Conservation (phyloP, 768 basidiomycete species). For the Serendipita sp. region DNA sequence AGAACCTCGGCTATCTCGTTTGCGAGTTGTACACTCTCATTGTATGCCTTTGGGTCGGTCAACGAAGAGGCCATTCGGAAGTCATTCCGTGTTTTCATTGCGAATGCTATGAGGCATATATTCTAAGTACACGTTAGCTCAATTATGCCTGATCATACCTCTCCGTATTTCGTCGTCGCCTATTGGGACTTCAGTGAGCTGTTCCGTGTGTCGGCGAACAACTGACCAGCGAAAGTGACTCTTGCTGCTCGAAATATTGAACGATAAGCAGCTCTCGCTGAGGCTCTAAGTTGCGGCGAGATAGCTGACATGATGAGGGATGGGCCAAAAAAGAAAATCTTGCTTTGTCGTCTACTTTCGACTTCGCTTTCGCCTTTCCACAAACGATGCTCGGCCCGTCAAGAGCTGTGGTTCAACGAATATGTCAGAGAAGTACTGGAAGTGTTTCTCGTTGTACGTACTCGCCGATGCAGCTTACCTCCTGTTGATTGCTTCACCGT, state of each 20-base stretch:
- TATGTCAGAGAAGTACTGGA: not conserved
- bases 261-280: slow-evolving; percentile 62
- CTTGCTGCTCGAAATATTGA: slow-evolving; percentile 50
- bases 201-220: slow-evolving; percentile 13
- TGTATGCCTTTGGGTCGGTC: slow-evolving; percentile 33
- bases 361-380: not conserved
- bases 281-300: slow-evolving; percentile 39
- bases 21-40: slow-evolving; percentile 41
- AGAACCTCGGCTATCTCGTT: slow-evolving; percentile 61
- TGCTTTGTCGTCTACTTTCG: not conserved
- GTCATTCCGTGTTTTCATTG: slow-evolving; percentile 48
- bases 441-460: not conserved
- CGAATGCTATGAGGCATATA: slow-evolving; percentile 40
- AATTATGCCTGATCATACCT: slow-evolving; percentile 25
- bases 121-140: slow-evolving; percentile 9
- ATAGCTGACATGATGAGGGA: slow-evolving; percentile 17
- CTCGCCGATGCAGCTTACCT: not conserved
- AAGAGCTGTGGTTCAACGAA: not conserved
- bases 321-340: not conserved
- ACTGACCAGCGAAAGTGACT: slow-evolving; percentile 46
- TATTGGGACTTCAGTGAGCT: slow-evolving; percentile 14
- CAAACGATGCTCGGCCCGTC: not conserved
- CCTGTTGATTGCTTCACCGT: not conserved
- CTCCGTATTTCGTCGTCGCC: slow-evolving; percentile 41
- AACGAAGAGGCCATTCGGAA: slow-evolving; percentile 28